Percentiles rank a stretch among this genome's conserved stretches.
phyloP scores from a whole-genome alignment of 2,329 filamentous ascomycete genomes.

The Xylaria sp. region DNA sequence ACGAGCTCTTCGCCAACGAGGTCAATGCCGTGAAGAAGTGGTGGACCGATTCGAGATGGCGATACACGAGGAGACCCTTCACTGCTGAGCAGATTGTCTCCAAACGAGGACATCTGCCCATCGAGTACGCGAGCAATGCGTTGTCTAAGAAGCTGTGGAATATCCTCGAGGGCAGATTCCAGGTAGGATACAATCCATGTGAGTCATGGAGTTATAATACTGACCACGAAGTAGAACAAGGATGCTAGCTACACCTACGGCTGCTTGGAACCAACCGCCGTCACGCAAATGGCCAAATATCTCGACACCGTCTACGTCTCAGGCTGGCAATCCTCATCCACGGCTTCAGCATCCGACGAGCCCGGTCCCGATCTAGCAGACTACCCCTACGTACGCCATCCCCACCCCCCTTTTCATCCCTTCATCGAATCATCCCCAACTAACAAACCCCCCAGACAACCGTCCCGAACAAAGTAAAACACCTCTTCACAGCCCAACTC shows the following conservation, averaged over 20 bases:
- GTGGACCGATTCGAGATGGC: constrained; percentile 92
- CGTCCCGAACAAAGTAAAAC: constrained; percentile 95
- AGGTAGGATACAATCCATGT: constrained; percentile 46
- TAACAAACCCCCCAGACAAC: constrained; percentile 62
- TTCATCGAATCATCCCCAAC: background rate
- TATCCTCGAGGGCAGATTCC: constrained; percentile 80
- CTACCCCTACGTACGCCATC: constrained; percentile 69
- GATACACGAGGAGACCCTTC: constrained; percentile 85
- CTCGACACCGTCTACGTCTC: constrained; percentile 98
- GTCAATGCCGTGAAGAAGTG: constrained; percentile 85
- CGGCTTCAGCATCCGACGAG: constrained; percentile 89
- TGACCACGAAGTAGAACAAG: constrained; percentile 51
- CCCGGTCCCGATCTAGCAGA: constrained; percentile 96
- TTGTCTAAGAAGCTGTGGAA: constrained; percentile 94
- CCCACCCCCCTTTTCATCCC: background rate
- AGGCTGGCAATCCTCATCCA: constrained; percentile 97
- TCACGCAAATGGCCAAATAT: constrained; percentile 99
- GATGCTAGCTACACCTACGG: constrained; percentile 94
- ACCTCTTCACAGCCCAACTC: constrained; percentile 96
- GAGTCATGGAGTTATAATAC: background rate
- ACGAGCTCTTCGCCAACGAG: constrained; percentile 70
- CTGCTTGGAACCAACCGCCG: constrained; percentile 94
- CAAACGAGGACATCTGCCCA: constrained; percentile 85
- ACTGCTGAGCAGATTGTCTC: constrained; percentile 95
- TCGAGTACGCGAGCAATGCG: constrained; percentile 84